Evolutionary conservation across 148 eudicot genomes (phyloP).

Genomic region (Vaccinium darrowii): DNA sequence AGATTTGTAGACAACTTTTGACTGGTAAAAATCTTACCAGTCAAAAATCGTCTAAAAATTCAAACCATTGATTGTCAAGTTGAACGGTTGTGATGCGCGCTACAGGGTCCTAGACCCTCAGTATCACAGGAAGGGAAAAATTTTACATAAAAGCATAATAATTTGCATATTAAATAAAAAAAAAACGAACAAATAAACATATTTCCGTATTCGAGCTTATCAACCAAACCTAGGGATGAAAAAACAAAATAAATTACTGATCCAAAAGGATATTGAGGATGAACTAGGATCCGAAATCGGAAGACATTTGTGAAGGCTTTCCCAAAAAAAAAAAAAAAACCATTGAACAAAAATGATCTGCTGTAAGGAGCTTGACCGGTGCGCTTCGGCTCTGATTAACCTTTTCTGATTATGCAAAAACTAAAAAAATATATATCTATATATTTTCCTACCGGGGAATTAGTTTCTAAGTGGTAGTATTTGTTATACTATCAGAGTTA

Average conservation of each 20-base stretch:
- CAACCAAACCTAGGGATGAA: neutral
- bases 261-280: neutral
- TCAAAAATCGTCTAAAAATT: too few relatives aligned
- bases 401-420: neutral
- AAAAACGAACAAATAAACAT: neutral
- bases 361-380: neutral
- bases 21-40: too few relatives aligned
- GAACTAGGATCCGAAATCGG: neutral
- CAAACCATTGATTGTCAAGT: too few relatives aligned
- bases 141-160: too few relatives aligned
- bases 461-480: neutral
- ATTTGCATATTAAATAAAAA: too few relatives aligned
- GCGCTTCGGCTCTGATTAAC: neutral
- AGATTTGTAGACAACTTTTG: too few relatives aligned
- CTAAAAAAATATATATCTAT: neutral
- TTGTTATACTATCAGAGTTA: neutral
- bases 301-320: slow-evolving; percentile 10
- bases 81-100: too few relatives aligned
- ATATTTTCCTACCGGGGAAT: neutral
- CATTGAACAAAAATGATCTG: neutral
- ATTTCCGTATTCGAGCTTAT: neutral
- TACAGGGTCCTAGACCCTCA: too few relatives aligned
- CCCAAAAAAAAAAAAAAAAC: neutral
- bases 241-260: neutral
- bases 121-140: neutral